Base-by-base conservation (phyloP, 2,329 filamentous ascomycete species). In the Paracoccidioides lutzii region DNA sequence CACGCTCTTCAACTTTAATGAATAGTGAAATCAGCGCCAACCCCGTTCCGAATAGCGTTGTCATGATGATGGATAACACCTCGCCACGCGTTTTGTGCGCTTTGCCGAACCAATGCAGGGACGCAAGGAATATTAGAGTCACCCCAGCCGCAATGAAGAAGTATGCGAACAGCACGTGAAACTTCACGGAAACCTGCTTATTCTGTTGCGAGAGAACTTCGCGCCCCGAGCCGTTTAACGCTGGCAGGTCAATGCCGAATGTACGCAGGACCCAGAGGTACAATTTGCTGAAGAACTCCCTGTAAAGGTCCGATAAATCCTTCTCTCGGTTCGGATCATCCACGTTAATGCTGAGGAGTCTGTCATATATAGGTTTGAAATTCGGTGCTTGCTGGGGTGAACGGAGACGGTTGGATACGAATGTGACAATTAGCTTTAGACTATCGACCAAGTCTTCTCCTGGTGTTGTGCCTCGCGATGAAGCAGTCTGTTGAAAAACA, bases 111-210 rank as follows among this genome's bases (percentile, higher is more conserved):
- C 61, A 62, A 57, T 62, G 62, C 22, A 63, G 32, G 28, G 64
- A 58, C 2, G 66, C 66, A 55, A 73, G 69, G 43, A 70, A 60
- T 12, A 65, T 60, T 64, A 73, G 69, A 5, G 65, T 63, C 22
- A 71, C 51, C 35, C 67, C 66, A 5, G 70, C 67, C 3, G 66
- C 67, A n/a, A 66, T 56, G 53, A 73, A 73, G 58, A 69, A 72
- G 57, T 71, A 72, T 10, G 67, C 60, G 59, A 28, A 72, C 56
- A 51, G 4, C 14, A 50, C 48, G 30, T 63, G 61, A 52, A 69
- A 59, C 12, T 63, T 32, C 65, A 63, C 48, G 72, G 64, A 54
- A 74, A 74, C 22, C 60, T 62, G 44, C 5, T 45, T 40, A 12
- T 35, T 44, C 37, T 53, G n/a, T 5, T 45, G 37, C 48, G 7